Conservation (phyloP, 2,329 filamentous ascomycete species). For the Cytospora schulzeri region DNA sequence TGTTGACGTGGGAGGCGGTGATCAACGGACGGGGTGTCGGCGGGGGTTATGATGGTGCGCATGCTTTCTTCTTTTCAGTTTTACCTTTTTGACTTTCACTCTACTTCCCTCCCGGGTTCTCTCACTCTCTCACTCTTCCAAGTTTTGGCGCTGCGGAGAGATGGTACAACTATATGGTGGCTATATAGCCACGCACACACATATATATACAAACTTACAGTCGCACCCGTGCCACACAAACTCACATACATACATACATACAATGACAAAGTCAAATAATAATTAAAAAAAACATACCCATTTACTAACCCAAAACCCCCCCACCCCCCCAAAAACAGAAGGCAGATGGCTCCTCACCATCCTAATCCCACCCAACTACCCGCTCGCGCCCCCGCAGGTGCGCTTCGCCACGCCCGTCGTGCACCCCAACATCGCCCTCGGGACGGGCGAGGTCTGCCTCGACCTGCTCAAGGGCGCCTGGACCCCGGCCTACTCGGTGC, state of each 20-base stretch:
- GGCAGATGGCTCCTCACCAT: conserved; percentile 86
- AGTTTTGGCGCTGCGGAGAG: no score
- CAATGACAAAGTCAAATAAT: no score
- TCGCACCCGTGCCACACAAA: no score
- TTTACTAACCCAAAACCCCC: not conserved
- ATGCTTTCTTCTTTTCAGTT: not conserved
- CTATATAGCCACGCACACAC: not conserved
- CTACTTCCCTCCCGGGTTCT: not conserved
- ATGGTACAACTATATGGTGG: no score
- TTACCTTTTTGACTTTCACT: not conserved
- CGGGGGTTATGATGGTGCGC: conserved; percentile 57
- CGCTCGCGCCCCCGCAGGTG: conserved; percentile 74
- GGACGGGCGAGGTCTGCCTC: conserved; percentile 89
- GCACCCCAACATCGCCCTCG: conserved; percentile 74
- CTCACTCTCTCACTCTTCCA: no score
- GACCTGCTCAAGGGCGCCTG: conserved; percentile 80
- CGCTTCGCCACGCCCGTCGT: conserved; percentile 81
- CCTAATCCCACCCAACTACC: conserved; percentile 75
- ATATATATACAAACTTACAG: not conserved
- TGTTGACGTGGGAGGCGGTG: conserved; percentile 62
- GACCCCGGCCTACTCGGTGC: conserved; percentile 83
- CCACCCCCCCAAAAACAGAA: conserved; percentile 38
- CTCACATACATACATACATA: no score
- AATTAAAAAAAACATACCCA: no score
- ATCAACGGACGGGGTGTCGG: conserved; percentile 61